These are phyloP conservation scores for Medicago arabica DNA, from an alignment of 306 rosid species.

Conservation along the genomic window DNA sequence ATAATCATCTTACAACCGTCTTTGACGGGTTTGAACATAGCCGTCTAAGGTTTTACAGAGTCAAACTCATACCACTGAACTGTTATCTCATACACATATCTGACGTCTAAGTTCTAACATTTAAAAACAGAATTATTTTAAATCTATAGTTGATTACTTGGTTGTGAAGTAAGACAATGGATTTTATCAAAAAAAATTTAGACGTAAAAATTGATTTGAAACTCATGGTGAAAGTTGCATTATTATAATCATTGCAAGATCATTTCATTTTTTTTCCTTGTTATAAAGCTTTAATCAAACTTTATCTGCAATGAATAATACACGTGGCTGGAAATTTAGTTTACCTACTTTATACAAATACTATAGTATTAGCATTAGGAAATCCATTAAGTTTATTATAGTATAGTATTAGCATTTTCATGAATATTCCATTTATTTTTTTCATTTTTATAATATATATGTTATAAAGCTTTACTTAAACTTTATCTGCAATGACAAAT, in stretches of 20 bases:
- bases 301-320: not conserved
- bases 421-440: not conserved
- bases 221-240: not conserved
- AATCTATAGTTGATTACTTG: no score
- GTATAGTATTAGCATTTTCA: not conserved
- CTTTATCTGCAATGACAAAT: not conserved
- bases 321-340: conserved; percentile 25
- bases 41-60: no score
- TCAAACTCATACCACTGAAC: no score
- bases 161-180: no score
- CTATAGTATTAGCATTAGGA: conserved; percentile 18
- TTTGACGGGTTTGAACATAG: no score
- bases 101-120: not conserved
- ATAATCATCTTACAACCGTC: no score
- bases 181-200: not conserved
- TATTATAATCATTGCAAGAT: not conserved
- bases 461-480: not conserved
- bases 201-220: not conserved
- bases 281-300: not conserved
- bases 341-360: conserved; percentile 18
- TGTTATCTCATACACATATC: not conserved
- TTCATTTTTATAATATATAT: not conserved
- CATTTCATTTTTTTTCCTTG: not conserved
- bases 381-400: conserved; percentile 5
- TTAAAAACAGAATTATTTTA: not conserved